These are phyloP conservation scores for Zymoseptoria tritici DNA, from an alignment of 2,329 filamentous ascomycete species.

Conservation along the genomic window DNA sequence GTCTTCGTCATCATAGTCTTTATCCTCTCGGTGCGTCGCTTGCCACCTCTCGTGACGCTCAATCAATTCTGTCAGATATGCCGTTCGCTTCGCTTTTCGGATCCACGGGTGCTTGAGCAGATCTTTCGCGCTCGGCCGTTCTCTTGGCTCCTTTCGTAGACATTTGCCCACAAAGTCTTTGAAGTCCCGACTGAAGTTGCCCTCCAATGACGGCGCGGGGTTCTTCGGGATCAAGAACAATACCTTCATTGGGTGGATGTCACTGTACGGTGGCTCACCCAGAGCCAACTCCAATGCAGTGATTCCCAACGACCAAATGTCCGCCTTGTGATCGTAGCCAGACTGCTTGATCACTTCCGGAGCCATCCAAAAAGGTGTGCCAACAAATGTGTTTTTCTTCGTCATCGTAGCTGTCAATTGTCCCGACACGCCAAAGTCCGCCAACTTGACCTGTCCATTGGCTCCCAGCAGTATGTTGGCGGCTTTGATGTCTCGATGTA, in stretches of 20 bases:
- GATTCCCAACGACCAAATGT: constrained; percentile 95
- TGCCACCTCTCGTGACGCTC: constrained; percentile 84
- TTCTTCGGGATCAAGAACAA: constrained; percentile 96
- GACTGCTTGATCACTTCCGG: constrained; percentile 98
- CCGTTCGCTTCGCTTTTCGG: constrained; percentile 84
- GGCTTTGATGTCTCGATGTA: constrained; percentile 97
- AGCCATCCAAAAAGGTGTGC: constrained; percentile 99
- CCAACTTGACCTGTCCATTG: constrained; percentile 92
- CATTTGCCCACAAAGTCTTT: constrained; percentile 55
- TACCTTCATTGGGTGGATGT: constrained; percentile 98
- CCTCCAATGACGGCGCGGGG: constrained; percentile 64
- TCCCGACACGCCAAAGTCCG: constrained; percentile 94
- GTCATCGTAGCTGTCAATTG: constrained; percentile 97
- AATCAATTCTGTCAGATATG: constrained; percentile 93
- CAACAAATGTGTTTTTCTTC: constrained; percentile 98
- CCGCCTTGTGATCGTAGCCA: constrained; percentile 94
- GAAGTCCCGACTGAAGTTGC: constrained; percentile 42
- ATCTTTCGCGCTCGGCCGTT: constrained; percentile 79
- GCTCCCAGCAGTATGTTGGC: constrained; percentile 86
- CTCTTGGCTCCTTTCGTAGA: constrained; percentile 78
- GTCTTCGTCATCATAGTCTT: constrained; percentile 57
- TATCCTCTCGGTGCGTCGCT: constrained; percentile 65
- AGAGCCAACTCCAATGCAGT: constrained; percentile 87
- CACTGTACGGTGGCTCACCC: constrained; percentile 88
- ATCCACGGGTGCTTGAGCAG: constrained; percentile 86